These are phyloP conservation scores for Musa itinerans DNA, from an alignment of 176 grass and related monocot species.

Conservation along the genomic window DNA sequence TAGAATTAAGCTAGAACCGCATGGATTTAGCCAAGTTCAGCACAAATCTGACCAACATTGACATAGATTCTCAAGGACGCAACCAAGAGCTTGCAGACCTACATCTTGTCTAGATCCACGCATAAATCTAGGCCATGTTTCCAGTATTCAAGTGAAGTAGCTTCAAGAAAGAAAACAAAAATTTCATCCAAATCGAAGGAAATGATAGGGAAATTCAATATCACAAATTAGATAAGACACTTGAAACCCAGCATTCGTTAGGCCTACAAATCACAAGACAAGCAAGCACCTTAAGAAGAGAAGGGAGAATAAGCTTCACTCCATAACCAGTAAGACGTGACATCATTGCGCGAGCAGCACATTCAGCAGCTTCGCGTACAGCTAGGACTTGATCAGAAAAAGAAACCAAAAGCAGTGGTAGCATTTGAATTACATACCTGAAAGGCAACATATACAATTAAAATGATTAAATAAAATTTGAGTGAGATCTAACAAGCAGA, in stretches of 20 bases:
- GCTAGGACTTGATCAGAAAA: conserved; percentile 98
- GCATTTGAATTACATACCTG: conserved; percentile 97
- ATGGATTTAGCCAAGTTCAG: too few relatives aligned
- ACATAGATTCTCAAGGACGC: too few relatives aligned
- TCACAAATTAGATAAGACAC: not conserved
- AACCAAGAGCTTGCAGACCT: too few relatives aligned
- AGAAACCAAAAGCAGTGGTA: conserved; percentile 85
- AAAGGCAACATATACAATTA: conserved; percentile 30
- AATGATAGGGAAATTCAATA: not conserved
- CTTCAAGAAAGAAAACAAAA: not conserved
- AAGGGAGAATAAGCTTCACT: conserved; percentile 95
- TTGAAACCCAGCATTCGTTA: not conserved
- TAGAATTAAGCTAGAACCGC: too few relatives aligned
- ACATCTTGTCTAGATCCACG: too few relatives aligned
- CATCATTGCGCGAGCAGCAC: conserved; percentile 99
- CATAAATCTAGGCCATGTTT: too few relatives aligned
- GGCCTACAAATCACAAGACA: conserved; percentile 19
- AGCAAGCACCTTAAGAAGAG: conserved; percentile 77
- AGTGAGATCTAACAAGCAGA: conserved; percentile 19
- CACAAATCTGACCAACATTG: too few relatives aligned
- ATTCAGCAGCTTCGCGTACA: conserved; percentile 91
- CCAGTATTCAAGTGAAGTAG: too few relatives aligned
- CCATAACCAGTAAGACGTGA: conserved; percentile 91
- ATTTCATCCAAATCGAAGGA: conserved; percentile 9
- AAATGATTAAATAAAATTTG: conserved; percentile 14